Evolutionary conservation across 352 stramenopile genomes (phyloP).

Genomic region (Pythium sp.): DNA sequence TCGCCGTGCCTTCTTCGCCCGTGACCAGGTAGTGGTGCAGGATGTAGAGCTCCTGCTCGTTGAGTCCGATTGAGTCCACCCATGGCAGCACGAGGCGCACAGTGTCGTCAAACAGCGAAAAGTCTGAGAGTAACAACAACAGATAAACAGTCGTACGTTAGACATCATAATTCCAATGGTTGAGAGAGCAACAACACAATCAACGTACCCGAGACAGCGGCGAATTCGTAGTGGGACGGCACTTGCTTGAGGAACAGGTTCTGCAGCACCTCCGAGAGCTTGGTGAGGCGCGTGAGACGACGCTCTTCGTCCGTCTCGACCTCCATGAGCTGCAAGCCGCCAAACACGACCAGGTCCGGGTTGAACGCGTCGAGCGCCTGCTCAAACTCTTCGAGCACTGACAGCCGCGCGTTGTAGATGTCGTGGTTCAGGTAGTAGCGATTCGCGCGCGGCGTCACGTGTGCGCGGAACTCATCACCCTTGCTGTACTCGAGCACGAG

Average conservation of each 20-base stretch:
- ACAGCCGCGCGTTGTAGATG: constrained; percentile 78
- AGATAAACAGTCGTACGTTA: neutral
- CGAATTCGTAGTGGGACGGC: constrained; percentile 81
- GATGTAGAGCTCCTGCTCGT: constrained; percentile 84
- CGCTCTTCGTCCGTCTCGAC: constrained; percentile 64
- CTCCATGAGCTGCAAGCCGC: constrained; percentile 82
- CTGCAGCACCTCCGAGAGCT: constrained; percentile 69
- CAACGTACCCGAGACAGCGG: constrained; percentile 56
- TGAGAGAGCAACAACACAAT: neutral
- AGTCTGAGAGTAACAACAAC: constrained; percentile 37
- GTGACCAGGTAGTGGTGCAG: constrained; percentile 81
- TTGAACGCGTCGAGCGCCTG: constrained; percentile 49
- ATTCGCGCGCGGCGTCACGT: constrained; percentile 70
- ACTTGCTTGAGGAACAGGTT: constrained; percentile 60
- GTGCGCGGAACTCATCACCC: constrained; percentile 55
- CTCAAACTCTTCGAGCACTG: constrained; percentile 79
- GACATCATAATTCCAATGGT: neutral
- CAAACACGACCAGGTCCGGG: constrained; percentile 76
- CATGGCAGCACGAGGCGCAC: constrained; percentile 74
- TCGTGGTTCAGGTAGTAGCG: constrained; percentile 87
- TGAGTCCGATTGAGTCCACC: constrained; percentile 78
- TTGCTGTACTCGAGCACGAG: constrained; percentile 78
- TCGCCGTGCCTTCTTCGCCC: constrained; percentile 65
- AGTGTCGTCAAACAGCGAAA: constrained; percentile 80
- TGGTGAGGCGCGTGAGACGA: constrained; percentile 48